These are phyloP conservation scores for Plantago elongata DNA, from an alignment of 257 asterid genomes.

Conservation along the genomic window DNA sequence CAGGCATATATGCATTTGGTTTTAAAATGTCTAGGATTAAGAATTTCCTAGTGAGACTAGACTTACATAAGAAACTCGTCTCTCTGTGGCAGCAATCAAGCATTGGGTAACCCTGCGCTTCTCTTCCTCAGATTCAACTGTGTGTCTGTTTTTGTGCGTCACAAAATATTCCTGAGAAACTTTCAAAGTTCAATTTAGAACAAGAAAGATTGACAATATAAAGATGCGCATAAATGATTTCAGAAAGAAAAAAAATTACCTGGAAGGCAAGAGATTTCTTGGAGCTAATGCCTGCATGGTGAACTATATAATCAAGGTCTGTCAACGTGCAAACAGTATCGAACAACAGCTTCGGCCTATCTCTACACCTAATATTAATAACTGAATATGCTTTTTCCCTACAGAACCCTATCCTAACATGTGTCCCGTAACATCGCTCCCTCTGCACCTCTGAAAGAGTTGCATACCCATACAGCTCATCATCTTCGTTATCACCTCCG, in stretches of 20 bases:
- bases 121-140: slow-evolving; percentile 46
- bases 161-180: slow-evolving; percentile 65
- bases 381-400: slow-evolving; percentile 51
- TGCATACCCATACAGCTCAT: slow-evolving; percentile 28
- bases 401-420: slow-evolving; percentile 53
- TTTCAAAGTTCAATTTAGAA: slow-evolving; percentile 3
- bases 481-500: slow-evolving; percentile 31
- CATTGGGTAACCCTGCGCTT: slow-evolving; percentile 46
- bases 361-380: slow-evolving; percentile 57
- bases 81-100: slow-evolving; percentile 75
- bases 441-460: slow-evolving; percentile 21
- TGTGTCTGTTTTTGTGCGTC: slow-evolving; percentile 47
- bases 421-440: slow-evolving; percentile 44
- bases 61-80: slow-evolving; percentile 68
- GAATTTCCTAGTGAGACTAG: not conserved
- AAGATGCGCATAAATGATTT: not conserved
- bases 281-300: slow-evolving; percentile 77
- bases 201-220: not conserved
- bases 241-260: slow-evolving; percentile 28
- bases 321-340: slow-evolving; percentile 76
- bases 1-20: no score
- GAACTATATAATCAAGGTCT: slow-evolving; percentile 62
- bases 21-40: no score
- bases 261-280: slow-evolving; percentile 64
- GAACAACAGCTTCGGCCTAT: slow-evolving; percentile 67